Base-by-base conservation (phyloP, 2,329 filamentous ascomycete genomes). In the Pseudovirgaria hyperparasitica region DNA sequence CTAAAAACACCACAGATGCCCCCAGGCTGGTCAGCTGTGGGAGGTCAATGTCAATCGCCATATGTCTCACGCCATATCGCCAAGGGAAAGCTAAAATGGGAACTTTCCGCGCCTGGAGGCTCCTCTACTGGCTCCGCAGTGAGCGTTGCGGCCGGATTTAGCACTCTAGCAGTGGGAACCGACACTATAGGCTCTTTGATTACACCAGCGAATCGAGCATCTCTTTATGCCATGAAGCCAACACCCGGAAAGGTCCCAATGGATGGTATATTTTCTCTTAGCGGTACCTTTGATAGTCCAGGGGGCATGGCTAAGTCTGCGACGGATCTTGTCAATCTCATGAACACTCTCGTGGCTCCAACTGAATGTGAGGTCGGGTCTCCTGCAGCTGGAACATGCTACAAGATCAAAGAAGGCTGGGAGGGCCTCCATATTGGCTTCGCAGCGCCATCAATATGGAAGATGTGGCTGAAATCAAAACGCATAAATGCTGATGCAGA, bases 171-270 rank as follows among this genome's bases (percentile, higher is more conserved):
- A 4, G 41, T 59, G n/a, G 49, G 45, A 9, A 57, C 54, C 4
- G 55, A 59, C 29, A 55, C 52, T 0, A 45, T 50, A 19, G 55
- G 55, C 4, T 55, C 52, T 4, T 35, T 54, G 12, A 52, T 55
- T 20, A 48, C 46, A 11, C 56, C 57, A 5, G 54, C 57, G 8
- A 57, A 52, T 28, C 40, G 49, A 21, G 45, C 48, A 11, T 54
- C 39, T 4, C 30, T 59, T 10, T 60, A 60, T 23, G 52, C 50
- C 5, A 27, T 60, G 18, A 58, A 57, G 26, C 46, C 47, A 3
- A 52, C 48, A 2, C 42, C 45, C n/a, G 48, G 49, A 9, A 38
- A 48, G 14, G 39, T 52, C 4, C 49, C 49, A 5, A 49, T 48
- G 41, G 49, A 53, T 26, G 49, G 49, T 9, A 48, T 52, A 12